Base-by-base conservation (phyloP, 2,329 filamentous ascomycete genomes). In the Aspergillus niger region DNA sequence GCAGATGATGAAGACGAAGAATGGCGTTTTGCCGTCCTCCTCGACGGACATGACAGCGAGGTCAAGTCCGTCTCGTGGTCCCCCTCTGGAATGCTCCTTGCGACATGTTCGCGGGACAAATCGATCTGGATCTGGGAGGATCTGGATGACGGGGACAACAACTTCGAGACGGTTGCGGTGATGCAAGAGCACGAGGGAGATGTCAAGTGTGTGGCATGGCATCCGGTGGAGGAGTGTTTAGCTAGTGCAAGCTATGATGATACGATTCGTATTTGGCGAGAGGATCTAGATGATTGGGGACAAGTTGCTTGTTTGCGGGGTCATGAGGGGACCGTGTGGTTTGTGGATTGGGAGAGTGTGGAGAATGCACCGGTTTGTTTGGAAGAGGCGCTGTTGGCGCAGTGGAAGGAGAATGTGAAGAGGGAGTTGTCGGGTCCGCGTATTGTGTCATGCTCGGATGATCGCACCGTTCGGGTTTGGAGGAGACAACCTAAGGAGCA, bases 81-180 rank as follows among this genome's bases (percentile, higher is more conserved):
- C 0, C 69, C 79, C 3, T 77, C 81, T 90, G 97, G 81, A 82
- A 94, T 64, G 83, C 86, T 92, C 69, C 84, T 99, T 4, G 95
- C 95, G 5, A 97, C 93, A 0, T 97, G 93, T 77, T 91, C 88
- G 56, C 85, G 95, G 52, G 95, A 99, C 75, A 98, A 98, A 80
- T 90, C 87, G 15, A 91, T 98, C 17, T 99, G 95, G 95, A 91
- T 99, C 69, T 99, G 95, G 95, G 95, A 99, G 77, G 95, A 98
- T 74, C 85, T 97, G 57, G 79, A 80, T 58, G 89, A 91, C 67
- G 90, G 89, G 15, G 93, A 96, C 58, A 94, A 97, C 74, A 95
- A 98, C 74, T 98, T 93, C 81, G 95, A 99, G 82, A 98, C 95
- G 1, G 88, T 98, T 15, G 95, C 94, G 0, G 94, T 98, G 56